Evolutionary conservation across 352 stramenopile species (phyloP).

Genomic region (Globisporangium spiculum): DNA sequence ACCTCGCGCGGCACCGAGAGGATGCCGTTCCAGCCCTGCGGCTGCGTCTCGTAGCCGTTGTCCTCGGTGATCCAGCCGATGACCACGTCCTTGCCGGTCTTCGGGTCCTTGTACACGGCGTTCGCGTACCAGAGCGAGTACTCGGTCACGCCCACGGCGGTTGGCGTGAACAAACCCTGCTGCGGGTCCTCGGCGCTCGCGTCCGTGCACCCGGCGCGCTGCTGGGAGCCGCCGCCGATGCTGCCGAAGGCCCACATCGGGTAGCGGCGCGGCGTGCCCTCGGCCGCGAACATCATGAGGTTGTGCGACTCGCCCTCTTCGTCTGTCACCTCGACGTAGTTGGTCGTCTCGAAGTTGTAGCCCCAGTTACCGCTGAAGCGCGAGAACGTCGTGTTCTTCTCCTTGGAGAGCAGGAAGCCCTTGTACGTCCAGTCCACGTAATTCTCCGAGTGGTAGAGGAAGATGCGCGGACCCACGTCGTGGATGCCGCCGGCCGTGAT

Average conservation of each 20-base stretch:
- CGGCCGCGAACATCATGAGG: constrained; percentile 62
- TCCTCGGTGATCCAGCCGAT: constrained; percentile 66
- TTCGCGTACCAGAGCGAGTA: constrained; percentile 71
- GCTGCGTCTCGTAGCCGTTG: constrained; percentile 47
- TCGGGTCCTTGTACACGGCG: constrained; percentile 59
- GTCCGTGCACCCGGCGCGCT: constrained; percentile 13
- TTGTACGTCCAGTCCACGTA: constrained; percentile 70
- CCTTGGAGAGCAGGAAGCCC: constrained; percentile 49
- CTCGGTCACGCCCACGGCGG: constrained; percentile 62
- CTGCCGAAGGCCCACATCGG: constrained; percentile 60
- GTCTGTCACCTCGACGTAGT: constrained; percentile 57
- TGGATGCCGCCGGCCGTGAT: constrained; percentile 53
- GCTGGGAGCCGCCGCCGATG: constrained; percentile 15
- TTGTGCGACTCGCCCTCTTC: constrained; percentile 58
- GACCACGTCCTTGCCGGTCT: constrained; percentile 49
- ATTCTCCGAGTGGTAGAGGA: constrained; percentile 59
- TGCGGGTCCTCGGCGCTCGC: constrained; percentile 12
- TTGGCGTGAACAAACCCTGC: constrained; percentile 44
- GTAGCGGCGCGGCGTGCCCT: constrained; percentile 46
- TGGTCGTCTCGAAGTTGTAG: constrained; percentile 68
- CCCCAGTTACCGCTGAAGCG: constrained; percentile 54
- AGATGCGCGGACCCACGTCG: constrained; percentile 51
- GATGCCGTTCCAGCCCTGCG: constrained; percentile 69
- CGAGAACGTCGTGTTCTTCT: constrained; percentile 67
- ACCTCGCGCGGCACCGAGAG: constrained; percentile 56